Conservation (phyloP, 208 protist genomes). For the Balamuthia mandrillaris region DNA sequence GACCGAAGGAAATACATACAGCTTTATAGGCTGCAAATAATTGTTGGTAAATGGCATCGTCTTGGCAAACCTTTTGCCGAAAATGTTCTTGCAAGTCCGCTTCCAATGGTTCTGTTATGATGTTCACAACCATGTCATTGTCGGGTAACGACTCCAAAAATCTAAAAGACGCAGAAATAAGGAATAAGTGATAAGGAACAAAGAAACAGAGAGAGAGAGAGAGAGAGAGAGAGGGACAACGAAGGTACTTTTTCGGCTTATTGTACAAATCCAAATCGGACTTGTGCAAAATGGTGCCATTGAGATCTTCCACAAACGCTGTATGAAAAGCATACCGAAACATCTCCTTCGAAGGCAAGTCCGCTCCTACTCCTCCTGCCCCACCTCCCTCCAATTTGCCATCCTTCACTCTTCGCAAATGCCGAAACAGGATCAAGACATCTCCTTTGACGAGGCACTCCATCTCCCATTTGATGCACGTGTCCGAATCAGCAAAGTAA, state of each 20-base stretch:
- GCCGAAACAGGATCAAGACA: slow-evolving; percentile 5
- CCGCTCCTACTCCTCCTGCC: slow-evolving; percentile 8
- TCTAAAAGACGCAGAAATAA: not conserved
- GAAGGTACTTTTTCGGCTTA: not conserved
- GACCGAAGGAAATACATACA: too few species aligned
- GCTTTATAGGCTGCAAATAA: too few species aligned
- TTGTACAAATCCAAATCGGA: not conserved
- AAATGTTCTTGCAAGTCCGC: not conserved
- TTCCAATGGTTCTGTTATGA: not conserved
- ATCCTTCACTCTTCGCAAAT: not conserved
- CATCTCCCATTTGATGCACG: slow-evolving; percentile 6
- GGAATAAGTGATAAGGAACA: not conserved
- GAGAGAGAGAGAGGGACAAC: not conserved
- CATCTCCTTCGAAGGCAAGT: too few species aligned
- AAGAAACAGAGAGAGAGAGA: not conserved
- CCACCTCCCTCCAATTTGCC: not conserved
- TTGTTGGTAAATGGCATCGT: not conserved
- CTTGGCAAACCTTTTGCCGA: not conserved
- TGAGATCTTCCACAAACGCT: not conserved
- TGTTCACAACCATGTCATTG: not conserved
- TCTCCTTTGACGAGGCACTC: slow-evolving; percentile 18
- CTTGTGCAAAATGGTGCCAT: slow-evolving; percentile 5
- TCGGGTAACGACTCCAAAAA: not conserved
- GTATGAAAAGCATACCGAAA: slow-evolving; percentile 9
- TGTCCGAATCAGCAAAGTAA: not conserved